phyloP scores from a whole-genome alignment of 495 filamentous ascomycete species.

The Aspergillus sparsus region DNA sequence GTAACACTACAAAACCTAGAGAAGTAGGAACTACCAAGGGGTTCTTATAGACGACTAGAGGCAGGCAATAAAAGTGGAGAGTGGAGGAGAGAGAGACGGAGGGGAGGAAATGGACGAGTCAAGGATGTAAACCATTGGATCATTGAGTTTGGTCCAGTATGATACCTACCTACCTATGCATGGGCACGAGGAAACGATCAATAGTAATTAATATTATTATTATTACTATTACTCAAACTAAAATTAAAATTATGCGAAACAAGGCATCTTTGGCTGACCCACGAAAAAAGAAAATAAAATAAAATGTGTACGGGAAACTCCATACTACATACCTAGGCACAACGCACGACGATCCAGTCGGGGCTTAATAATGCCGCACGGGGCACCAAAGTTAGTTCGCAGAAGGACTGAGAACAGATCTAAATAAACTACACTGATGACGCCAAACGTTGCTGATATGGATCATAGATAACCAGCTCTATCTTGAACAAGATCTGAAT shows the following conservation, averaged over 20 bases:
- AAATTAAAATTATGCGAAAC: background rate
- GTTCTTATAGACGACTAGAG: background rate
- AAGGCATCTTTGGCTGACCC: background rate
- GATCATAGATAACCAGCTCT: constrained; percentile 19
- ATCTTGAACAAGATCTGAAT: constrained; percentile 12
- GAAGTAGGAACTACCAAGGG: background rate
- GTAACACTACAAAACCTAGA: background rate
- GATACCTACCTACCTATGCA: too few relatives aligned
- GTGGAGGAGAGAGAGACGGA: background rate
- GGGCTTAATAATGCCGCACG: background rate
- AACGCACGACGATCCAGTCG: background rate
- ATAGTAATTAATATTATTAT: too few relatives aligned
- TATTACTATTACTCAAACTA: background rate
- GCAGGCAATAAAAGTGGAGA: background rate
- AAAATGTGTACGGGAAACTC: background rate
- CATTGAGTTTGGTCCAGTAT: background rate
- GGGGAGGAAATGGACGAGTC: background rate
- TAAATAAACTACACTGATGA: constrained; percentile 8
- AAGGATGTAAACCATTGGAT: background rate
- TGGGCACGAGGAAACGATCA: too few relatives aligned
- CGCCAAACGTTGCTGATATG: constrained; percentile 16
- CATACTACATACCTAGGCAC: background rate
- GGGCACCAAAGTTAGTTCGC: background rate
- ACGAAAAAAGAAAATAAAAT: background rate
- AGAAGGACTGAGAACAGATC: background rate